A percentile compares a stretch with the other conserved stretches of the same genome.
phyloP scores from a whole-genome alignment of 495 filamentous ascomycete species.

The Podospora didyma region DNA sequence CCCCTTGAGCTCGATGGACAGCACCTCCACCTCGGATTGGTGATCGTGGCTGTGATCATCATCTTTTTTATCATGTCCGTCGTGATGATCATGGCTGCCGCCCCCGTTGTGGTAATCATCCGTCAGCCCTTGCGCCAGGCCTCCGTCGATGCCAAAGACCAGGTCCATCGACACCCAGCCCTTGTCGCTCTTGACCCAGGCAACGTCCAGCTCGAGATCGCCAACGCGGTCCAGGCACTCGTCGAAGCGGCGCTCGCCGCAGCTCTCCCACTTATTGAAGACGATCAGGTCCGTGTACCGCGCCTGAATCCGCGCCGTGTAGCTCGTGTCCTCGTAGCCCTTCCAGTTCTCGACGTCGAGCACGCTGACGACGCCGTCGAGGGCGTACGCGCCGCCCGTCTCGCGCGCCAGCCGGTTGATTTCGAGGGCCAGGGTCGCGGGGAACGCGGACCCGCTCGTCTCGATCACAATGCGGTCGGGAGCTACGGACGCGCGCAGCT shows the following conservation, averaged over 20 bases:
- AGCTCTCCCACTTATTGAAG: constrained; percentile 91
- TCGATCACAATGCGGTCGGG: constrained; percentile 92
- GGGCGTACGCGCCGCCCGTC: constrained; percentile 58
- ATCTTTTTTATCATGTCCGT: constrained; percentile 28
- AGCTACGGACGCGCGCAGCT: constrained; percentile 53
- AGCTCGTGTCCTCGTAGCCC: constrained; percentile 88
- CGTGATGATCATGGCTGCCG: constrained; percentile 22
- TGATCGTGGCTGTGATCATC: constrained; percentile 46
- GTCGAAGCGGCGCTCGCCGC: constrained; percentile 70
- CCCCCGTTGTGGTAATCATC: constrained; percentile 22
- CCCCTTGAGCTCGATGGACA: constrained; percentile 64
- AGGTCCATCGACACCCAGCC: constrained; percentile 73
- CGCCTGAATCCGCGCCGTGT: constrained; percentile 82
- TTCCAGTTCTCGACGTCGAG: constrained; percentile 97
- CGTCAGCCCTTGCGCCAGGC: constrained; percentile 58
- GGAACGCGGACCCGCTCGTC: constrained; percentile 83
- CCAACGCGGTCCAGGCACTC: constrained; percentile 78
- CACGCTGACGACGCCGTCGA: constrained; percentile 89
- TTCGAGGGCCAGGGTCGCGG: constrained; percentile 86
- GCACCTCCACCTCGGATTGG: constrained; percentile 84
- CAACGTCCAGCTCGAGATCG: constrained; percentile 75
- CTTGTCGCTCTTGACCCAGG: constrained; percentile 74
- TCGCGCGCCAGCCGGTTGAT: constrained; percentile 74
- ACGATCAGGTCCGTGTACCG: constrained; percentile 89
- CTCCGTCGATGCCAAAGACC: constrained; percentile 83